Base-by-base conservation (phyloP, 176 grass and related monocot species). In the Carex parvula region DNA sequence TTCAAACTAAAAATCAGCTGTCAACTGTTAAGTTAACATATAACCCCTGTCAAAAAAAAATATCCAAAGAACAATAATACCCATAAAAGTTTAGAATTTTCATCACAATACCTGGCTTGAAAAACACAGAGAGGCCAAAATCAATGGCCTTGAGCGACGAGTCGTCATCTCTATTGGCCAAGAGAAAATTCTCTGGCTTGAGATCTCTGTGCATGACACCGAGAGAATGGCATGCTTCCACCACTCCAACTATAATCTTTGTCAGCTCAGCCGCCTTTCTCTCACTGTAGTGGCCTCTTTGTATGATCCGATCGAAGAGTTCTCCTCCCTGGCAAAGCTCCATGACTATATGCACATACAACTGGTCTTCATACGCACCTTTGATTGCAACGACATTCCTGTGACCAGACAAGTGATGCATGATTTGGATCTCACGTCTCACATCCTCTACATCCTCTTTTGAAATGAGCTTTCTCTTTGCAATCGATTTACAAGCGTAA, bases 341-440 rank as follows among this genome's bases (percentile, higher is more conserved):
- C 97, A 99, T 99, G 74, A 99, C 93, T 80, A 99, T 99, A 88
- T 99, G 91, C 44, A 99, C 97, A 78, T 84, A 95, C 70, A 89
- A 71, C 82, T 88, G 82, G 80, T 99, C 97, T 90, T 99, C 97
- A 84, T 88, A 99, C 0, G 97, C 97, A 33, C 97, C 97, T 84
- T 99, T 99, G 88, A 99, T 99, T 7, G 88, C 85, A 66, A 99
- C 97, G 44, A 99, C 88, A 87, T 99, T 99, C 2, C 5, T 85
- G 85, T 95, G 93, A 0, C 93, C 97, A 0, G 97, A 87, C 50
- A 99, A 91, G 88, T 99, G 97, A 83, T 99, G 97, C 91, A 99
- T 93, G 88, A 99, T 99, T 90, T 99, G 97, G 91, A 99, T 99
- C 97, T 99, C 97, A 64, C 97, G 89, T n/a, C 97, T 90, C 70